Evolutionary conservation across 2,329 filamentous ascomycete genomes (phyloP).

Genomic region (Epichloe aotearoae): DNA sequence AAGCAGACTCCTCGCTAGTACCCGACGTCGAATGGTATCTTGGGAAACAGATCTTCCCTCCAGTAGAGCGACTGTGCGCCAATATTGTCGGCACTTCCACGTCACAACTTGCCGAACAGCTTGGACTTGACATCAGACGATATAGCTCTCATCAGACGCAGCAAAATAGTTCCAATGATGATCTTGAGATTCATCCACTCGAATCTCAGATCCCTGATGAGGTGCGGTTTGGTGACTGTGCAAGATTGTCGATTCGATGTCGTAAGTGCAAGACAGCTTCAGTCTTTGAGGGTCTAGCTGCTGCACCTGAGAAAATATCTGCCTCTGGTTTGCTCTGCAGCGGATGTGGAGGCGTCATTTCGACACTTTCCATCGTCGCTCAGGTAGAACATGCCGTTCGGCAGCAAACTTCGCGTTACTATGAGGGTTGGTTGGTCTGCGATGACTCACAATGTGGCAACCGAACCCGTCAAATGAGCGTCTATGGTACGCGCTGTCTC

Average conservation of each 20-base stretch:
- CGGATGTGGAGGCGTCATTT: constrained; percentile 50
- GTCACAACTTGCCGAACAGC: constrained; percentile 77
- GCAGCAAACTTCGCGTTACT: constrained; percentile 67
- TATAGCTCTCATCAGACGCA: constrained; percentile 45
- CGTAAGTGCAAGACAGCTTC: constrained; percentile 61
- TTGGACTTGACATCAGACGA: constrained; percentile 80
- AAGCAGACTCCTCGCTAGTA: constrained; percentile 58
- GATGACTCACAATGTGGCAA: constrained; percentile 79
- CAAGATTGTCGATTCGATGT: constrained; percentile 66
- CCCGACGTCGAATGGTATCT: constrained; percentile 98
- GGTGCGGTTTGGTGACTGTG: constrained; percentile 73
- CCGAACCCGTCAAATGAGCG: constrained; percentile 81
- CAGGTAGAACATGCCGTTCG: constrained; percentile 82
- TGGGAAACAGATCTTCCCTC: constrained; percentile 95
- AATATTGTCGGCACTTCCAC: constrained; percentile 91
- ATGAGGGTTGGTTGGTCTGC: constrained; percentile 83
- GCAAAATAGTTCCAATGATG: constrained; percentile 38
- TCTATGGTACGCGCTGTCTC: constrained; percentile 82
- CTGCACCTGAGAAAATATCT: constrained; percentile 46
- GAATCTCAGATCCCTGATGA: constrained; percentile 91
- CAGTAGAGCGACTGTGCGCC: constrained; percentile 92
- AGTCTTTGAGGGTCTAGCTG: constrained; percentile 62
- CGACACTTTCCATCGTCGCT: constrained; percentile 63
- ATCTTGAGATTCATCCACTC: constrained; percentile 72
- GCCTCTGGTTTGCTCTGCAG: constrained; percentile 65